These are phyloP conservation scores for Thinopyrum elongatum DNA, from an alignment of 176 grass and related monocot species.

Conservation along the genomic window DNA sequence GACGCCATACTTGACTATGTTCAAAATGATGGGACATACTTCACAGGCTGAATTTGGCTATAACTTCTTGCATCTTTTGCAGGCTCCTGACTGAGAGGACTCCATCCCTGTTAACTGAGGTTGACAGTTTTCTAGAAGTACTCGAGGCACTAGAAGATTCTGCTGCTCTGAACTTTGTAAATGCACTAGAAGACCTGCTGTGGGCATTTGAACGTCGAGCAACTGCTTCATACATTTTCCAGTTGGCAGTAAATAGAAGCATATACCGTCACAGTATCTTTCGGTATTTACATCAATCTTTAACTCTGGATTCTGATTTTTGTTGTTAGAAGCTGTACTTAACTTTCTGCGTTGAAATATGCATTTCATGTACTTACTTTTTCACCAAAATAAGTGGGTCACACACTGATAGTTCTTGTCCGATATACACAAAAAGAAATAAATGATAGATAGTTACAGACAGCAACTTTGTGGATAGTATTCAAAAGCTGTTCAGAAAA, in stretches of 20 bases:
- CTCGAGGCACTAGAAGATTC: conserved; percentile 54
- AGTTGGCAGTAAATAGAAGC: conserved; percentile 73
- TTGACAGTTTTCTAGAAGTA: conserved; percentile 58
- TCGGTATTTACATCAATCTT: conserved; percentile 48
- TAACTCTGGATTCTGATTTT: neutral
- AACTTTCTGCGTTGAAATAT: neutral
- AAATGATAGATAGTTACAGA: neutral
- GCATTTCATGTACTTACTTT: neutral
- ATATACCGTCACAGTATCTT: conserved; percentile 76
- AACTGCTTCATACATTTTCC: conserved; percentile 87
- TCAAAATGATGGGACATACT: conserved; percentile 13
- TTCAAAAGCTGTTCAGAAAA: neutral
- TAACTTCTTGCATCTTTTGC: conserved; percentile 38
- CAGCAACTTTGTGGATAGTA: neutral
- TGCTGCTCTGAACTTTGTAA: conserved; percentile 88
- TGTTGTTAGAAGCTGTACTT: neutral
- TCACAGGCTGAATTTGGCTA: neutral
- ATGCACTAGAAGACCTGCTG: conserved; percentile 85
- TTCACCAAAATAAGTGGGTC: neutral
- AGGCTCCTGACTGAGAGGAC: conserved; percentile 70
- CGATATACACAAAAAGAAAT: neutral
- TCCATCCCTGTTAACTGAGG: conserved; percentile 47
- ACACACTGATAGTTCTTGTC: conserved; percentile 6
- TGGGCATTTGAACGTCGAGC: conserved; percentile 91
- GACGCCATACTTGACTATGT: conserved; percentile 6